phyloP scores from a whole-genome alignment of 2,329 filamentous ascomycete species.

The Apiospora aurea region DNA sequence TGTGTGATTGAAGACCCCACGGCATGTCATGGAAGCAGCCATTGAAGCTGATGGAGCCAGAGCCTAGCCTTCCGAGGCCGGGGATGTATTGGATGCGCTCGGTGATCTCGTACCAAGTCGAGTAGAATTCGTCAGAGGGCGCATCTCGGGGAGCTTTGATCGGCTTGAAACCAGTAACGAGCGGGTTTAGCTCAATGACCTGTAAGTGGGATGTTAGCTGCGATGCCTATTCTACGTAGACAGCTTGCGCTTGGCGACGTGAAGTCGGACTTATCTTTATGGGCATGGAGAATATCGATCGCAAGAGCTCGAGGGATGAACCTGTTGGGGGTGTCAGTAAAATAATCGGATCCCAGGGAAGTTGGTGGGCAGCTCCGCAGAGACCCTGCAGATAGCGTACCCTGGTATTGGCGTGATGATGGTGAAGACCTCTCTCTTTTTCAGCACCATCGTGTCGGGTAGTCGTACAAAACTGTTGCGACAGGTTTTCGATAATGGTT shows the following conservation, averaged over 20 bases:
- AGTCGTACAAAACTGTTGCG: neutral
- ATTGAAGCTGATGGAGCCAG: conserved; percentile 71
- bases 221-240: neutral
- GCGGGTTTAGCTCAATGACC: conserved; percentile 74
- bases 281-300: conserved; percentile 75
- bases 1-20: conserved; percentile 75
- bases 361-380: neutral
- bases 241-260: neutral
- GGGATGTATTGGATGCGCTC: conserved; percentile 74
- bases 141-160: conserved; percentile 73
- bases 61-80: conserved; percentile 69
- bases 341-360: neutral
- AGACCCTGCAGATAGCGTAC: conserved; percentile 1
- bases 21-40: conserved; percentile 77
- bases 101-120: conserved; percentile 76
- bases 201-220: conserved; percentile 39
- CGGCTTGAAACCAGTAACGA: conserved; percentile 68
- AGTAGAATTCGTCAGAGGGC: conserved; percentile 73
- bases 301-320: conserved; percentile 72
- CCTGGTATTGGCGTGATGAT: conserved; percentile 74
- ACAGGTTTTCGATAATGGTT: neutral
- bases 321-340: conserved; percentile 22
- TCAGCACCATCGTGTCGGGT: conserved; percentile 51
- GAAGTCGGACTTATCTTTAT: conserved; percentile 51
- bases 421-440: conserved; percentile 71